Evolutionary conservation across 805 yeast species (phyloP).

Genomic region (Candida chilensis): DNA sequence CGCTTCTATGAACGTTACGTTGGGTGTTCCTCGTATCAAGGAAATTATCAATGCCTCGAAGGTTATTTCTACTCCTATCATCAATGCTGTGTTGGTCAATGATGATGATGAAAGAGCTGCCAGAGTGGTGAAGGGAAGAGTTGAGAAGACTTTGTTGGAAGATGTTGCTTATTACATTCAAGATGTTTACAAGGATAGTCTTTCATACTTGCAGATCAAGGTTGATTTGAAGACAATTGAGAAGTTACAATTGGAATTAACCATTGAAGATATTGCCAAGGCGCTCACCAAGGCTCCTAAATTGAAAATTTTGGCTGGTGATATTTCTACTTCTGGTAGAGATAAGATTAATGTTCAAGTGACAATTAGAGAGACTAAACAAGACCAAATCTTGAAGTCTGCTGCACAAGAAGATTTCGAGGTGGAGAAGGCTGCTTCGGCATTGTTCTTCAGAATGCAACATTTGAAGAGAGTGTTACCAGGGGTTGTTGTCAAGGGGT

Average conservation of each 20-base stretch:
- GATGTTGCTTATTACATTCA: constrained; percentile 88
- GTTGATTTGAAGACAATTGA: constrained; percentile 82
- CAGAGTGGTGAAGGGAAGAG: constrained; percentile 94
- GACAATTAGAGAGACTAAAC: constrained; percentile 24
- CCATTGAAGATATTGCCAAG: constrained; percentile 73
- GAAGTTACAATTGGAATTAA: constrained; percentile 80
- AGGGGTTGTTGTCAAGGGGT: constrained; percentile 84
- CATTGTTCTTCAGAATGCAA: constrained; percentile 83
- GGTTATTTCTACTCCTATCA: constrained; percentile 91
- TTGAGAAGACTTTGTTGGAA: constrained; percentile 81
- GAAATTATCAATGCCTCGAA: constrained; percentile 97
- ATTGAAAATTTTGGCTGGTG: constrained; percentile 68
- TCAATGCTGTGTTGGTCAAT: constrained; percentile 87
- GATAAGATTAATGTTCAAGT: constrained; percentile 63
- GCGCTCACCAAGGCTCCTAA: constrained; percentile 85
- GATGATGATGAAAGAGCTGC: constrained; percentile 96
- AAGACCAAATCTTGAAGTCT: no score
- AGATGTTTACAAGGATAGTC: constrained; percentile 80
- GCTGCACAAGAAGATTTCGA: no score
- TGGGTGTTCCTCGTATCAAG: constrained; percentile 99
- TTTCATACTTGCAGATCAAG: constrained; percentile 73
- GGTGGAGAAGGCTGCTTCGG: no score
- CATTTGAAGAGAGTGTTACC: constrained; percentile 80
- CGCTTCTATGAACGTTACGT: constrained; percentile 96
- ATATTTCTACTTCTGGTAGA: constrained; percentile 57